A percentile compares a stretch with the other conserved stretches of the same genome.
These are phyloP conservation scores for Entophlyctis luteolus DNA, from an alignment of 192 early-diverging fungal genomes.

Conservation along the genomic window DNA sequence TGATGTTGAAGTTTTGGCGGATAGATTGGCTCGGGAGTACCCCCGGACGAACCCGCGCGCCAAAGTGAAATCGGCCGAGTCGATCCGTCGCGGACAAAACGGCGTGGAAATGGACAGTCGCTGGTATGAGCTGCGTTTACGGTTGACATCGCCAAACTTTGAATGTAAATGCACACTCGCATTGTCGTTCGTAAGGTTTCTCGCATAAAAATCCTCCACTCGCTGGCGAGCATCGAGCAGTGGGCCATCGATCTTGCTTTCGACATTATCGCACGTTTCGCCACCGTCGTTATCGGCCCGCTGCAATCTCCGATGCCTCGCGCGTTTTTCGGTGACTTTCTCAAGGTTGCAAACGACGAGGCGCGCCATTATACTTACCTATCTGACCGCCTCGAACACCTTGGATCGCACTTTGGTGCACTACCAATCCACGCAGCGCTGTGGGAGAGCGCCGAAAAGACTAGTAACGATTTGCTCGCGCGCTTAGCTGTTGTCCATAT, in stretches of 20 bases:
- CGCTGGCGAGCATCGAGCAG: constrained; percentile 63
- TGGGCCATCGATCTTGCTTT: constrained; percentile 69
- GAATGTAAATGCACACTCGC: not conserved
- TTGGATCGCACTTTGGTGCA: constrained; percentile 52
- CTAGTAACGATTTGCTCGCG: constrained; percentile 40
- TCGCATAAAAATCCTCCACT: constrained; percentile 59
- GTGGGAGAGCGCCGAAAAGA: constrained; percentile 67
- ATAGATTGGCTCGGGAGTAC: constrained; percentile 41
- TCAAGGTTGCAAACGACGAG: constrained; percentile 58
- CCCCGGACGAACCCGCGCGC: constrained; percentile 49
- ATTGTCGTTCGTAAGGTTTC: constrained; percentile 25
- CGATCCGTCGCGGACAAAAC: constrained; percentile 35
- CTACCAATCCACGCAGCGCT: constrained; percentile 57
- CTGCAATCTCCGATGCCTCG: constrained; percentile 10
- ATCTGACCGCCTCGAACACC: constrained; percentile 41
- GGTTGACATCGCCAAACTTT: too few species aligned
- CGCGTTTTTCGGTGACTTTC: constrained; percentile 39
- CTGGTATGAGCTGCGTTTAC: constrained; percentile 1
- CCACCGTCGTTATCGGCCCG: not conserved
- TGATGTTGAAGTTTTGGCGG: too few species aligned
- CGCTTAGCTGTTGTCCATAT: constrained; percentile 64
- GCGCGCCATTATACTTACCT: constrained; percentile 61
- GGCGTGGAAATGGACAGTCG: constrained; percentile 51
- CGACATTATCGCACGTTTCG: constrained; percentile 62
- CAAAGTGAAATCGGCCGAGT: constrained; percentile 43